Evolutionary conservation across 1,284 basidiomycete genomes (phyloP).

Genomic region (Macrocystidia cucumis): DNA sequence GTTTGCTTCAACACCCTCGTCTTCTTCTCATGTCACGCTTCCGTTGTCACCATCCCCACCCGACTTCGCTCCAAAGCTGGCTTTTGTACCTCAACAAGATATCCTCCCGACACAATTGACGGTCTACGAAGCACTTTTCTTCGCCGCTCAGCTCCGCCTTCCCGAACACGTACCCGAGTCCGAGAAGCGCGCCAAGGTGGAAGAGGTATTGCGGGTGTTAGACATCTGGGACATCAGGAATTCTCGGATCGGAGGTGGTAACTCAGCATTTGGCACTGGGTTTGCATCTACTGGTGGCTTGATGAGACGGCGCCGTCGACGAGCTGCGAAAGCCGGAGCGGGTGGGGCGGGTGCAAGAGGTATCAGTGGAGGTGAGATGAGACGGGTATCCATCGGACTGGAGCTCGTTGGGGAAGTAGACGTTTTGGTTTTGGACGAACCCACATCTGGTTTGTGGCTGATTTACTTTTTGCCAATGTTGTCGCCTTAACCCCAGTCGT

Average conservation of each 20-base stretch:
- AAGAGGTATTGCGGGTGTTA: slow-evolving; percentile 65
- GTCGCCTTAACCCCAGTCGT: background rate
- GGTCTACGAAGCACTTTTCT: slow-evolving; percentile 76
- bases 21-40: too few relatives aligned
- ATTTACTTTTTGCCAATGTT: background rate
- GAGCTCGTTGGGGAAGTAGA: slow-evolving; percentile 78
- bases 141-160: slow-evolving; percentile 77
- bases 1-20: slow-evolving; percentile 13
- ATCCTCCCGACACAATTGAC: slow-evolving; percentile 75
- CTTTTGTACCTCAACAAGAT: slow-evolving; percentile 85
- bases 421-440: slow-evolving; percentile 78
- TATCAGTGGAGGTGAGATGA: slow-evolving; percentile 83
- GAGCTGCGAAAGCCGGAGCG: too few relatives aligned
- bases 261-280: too few relatives aligned
- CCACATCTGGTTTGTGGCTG: slow-evolving; percentile 58
- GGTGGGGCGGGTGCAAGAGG: slow-evolving; percentile 67
- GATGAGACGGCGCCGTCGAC: too few relatives aligned
- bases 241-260: slow-evolving; percentile 60
- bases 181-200: slow-evolving; percentile 64
- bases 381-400: slow-evolving; percentile 78
- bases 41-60: too few relatives aligned
- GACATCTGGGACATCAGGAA: slow-evolving; percentile 68
- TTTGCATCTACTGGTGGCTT: too few relatives aligned
- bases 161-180: slow-evolving; percentile 70
- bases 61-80: slow-evolving; percentile 55